Evolutionary conservation across 2,329 filamentous ascomycete species (phyloP), one percentile per base, ranked within the genome.

Genomic region (Magnaporthiopsis rhizophila): DNA sequence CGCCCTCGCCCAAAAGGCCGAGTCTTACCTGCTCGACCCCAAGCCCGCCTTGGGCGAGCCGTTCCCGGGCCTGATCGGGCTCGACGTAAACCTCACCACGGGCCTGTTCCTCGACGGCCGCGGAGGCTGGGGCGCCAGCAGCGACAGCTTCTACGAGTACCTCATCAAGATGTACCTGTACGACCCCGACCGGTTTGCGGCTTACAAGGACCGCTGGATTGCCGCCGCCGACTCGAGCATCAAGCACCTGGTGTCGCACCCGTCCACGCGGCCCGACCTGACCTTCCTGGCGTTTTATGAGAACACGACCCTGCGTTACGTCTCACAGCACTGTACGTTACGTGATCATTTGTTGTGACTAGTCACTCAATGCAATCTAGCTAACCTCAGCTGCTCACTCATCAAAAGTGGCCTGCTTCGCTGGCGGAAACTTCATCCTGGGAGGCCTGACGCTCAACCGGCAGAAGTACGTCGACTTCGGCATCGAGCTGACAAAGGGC

Each of bases 121-220:
- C 1, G 91, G 92, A 62, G 89, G 90, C 59, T 96, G 91, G 91
- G 83, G 85, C 56, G 91, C 89, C 62, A 89, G 89, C 8, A 84
- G 83, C 36, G 91, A 96, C 74, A 91, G 87, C 58, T 96, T 89
- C 77, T 96, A 96, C 77, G 91, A 96, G 76, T 96, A 96, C 71
- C 83, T 96, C 38, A 88, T 96, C 74, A 96, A 96, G 79, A 94
- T 95, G 90, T 96, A 88, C 70, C 75, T 94, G 64, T 96, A 96
- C 73, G 89, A 94, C 71, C 80, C 85, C 0, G 69, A 74, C 7
- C 81, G 85, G 3, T 96, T 90, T 70, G 75, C 71, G 1, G 67
- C 74, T 3, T 92, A 94, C 77, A 86, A 82, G 70, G 88, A 93
- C 67, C 85, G 86, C 61, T 97, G 91, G 91, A 77, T 91, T 58